phyloP scores from a whole-genome alignment of 345 rosid genomes.

The Eucalyptus marginata region DNA sequence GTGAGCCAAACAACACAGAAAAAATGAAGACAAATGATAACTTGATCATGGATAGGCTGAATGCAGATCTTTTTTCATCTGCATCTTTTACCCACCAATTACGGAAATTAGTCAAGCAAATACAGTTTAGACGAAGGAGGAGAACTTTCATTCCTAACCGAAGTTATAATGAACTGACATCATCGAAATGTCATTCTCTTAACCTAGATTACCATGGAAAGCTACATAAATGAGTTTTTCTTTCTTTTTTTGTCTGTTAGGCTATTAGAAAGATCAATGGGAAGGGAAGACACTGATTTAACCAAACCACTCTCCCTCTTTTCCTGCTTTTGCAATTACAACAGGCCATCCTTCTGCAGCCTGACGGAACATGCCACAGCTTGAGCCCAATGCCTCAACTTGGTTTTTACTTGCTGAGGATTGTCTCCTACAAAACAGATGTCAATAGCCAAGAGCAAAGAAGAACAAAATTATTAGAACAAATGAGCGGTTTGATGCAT shows the following conservation, averaged over 20 bases:
- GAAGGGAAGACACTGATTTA: not conserved
- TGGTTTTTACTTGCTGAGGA: conserved; percentile 71
- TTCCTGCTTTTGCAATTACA: not conserved
- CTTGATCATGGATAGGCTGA: not conserved
- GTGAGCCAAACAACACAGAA: not conserved
- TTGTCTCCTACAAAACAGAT: conserved; percentile 36
- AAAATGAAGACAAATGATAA: not conserved
- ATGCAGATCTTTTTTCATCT: not conserved
- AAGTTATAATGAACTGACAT: not conserved
- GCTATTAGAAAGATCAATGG: not conserved
- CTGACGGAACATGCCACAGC: conserved; percentile 88
- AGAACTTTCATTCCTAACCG: not conserved
- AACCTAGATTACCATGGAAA: not conserved
- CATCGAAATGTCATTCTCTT: not conserved
- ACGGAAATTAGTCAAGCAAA: not conserved
- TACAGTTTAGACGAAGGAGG: not conserved
- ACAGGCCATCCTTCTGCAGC: not conserved
- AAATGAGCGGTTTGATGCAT: not conserved
- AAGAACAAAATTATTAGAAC: not conserved
- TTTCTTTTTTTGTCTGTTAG: not conserved
- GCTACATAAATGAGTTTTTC: not conserved
- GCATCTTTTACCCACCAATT: not conserved
- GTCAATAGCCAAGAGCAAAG: not conserved
- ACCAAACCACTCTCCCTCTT: not conserved
- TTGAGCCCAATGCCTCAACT: conserved; percentile 94